Base-by-base conservation (phyloP, 1,284 basidiomycete genomes). In the Sparassis latifolia region DNA sequence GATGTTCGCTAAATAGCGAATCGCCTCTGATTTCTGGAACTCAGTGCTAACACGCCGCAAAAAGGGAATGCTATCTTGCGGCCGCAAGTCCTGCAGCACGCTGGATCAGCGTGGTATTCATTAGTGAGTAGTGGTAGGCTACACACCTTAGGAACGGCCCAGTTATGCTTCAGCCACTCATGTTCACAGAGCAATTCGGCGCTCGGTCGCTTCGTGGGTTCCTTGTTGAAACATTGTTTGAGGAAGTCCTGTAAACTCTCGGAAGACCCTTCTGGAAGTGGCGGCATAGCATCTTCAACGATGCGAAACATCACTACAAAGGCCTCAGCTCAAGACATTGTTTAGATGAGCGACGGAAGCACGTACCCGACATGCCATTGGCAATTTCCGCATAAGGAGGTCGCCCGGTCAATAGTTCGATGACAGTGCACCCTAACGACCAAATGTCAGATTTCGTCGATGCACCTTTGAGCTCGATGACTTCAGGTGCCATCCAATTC, bases 401-500 rank as follows among this genome's bases (percentile, higher is more conserved):
- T 42, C 82, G 78, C 1, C 95, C 95, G 1, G 92, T 95, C 53
- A 97, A 73, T 44, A 98, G 77, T 69, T 98, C 95, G 60, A 96
- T 85, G 59, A 97, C 84, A 3, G 93, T 97, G 66, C 94, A 97
- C 1, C 85, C 95, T 49, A 97, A 71, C 1, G 92, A 95, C 94
- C 95, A 98, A 44, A 98, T 87, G 61, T 87, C 87, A 39, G 78
- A 88, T 73, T 82, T 92, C 52, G 78, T 81, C 53, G 74, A 88
- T 52, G 74, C 83, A 52, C 82, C 89, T 73, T 78, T 88, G 59
- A 81, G 79, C 66, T 93, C 88, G 57, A 97, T 97, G 45, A 89
- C 90, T 67, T 97, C 94, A 1, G 95, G 94, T 2, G 94, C 93
- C 93, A 97, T 97, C 94, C 94, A 97, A 62, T 97, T 96, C 3